A percentile compares a stretch with the other conserved stretches of the same genome.
These are phyloP conservation scores for Camellia oleifera DNA, from an alignment of 179 eudicot genomes.

Conservation along the genomic window DNA sequence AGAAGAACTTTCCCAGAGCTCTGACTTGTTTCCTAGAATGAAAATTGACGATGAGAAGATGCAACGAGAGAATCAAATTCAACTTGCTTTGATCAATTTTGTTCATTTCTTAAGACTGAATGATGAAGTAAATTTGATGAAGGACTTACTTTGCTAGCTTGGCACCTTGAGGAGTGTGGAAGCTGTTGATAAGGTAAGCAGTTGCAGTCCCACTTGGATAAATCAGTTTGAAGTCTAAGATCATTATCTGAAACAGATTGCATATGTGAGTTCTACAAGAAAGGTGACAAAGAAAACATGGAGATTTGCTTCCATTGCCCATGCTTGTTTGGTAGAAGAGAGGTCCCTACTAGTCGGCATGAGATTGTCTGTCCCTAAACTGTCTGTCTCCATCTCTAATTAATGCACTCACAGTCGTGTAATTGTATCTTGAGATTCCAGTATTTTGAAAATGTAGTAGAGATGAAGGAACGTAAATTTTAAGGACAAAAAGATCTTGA, in stretches of 20 bases:
- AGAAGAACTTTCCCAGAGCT: constrained; percentile 23
- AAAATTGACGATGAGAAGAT: background rate
- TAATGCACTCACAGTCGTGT: no score
- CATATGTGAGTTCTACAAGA: background rate
- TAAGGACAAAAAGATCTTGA: background rate
- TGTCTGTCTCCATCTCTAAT: no score
- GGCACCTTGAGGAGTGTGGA: constrained; percentile 45
- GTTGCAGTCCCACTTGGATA: constrained; percentile 45
- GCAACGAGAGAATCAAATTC: constrained; percentile 3
- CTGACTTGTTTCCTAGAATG: constrained; percentile 31
- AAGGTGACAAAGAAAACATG: constrained; percentile 4
- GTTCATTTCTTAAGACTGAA: background rate
- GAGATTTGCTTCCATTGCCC: background rate
- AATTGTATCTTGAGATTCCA: no score
- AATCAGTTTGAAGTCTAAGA: constrained; percentile 29
- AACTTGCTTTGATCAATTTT: background rate
- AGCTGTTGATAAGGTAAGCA: constrained; percentile 40
- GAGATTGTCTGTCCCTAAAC: no score
- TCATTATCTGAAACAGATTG: constrained; percentile 31
- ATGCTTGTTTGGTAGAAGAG: background rate
- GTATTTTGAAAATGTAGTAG: no score
- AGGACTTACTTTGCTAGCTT: constrained; percentile 31
- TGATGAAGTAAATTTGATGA: background rate
- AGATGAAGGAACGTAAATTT: background rate
- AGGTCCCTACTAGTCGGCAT: background rate